These are phyloP conservation scores for Daldinia loculata DNA, from an alignment of 495 filamentous ascomycete genomes.

Conservation along the genomic window DNA sequence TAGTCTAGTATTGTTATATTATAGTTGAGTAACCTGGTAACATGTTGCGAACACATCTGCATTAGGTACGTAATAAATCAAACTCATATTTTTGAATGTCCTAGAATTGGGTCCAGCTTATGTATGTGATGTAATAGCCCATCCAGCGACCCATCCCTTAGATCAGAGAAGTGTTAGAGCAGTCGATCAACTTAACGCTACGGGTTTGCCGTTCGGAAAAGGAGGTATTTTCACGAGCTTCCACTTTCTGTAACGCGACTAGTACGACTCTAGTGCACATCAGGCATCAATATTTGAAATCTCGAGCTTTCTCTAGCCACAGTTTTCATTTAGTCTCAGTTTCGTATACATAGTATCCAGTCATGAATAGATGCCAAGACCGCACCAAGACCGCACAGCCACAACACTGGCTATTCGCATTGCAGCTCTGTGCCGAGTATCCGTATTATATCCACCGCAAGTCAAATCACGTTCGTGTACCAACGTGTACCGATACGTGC, in stretches of 20 bases:
- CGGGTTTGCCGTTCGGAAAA: background rate
- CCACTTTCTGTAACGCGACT: background rate
- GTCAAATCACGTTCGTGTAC: background rate
- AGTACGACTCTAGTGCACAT: background rate
- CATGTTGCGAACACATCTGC: too few species aligned
- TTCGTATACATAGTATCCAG: background rate
- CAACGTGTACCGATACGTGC: background rate
- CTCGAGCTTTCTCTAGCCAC: constrained; percentile 7
- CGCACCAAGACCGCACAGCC: constrained; percentile 9
- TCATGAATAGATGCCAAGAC: background rate
- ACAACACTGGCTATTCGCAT: background rate
- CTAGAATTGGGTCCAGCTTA: background rate
- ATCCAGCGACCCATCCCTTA: background rate
- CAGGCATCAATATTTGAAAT: background rate
- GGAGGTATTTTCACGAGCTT: background rate
- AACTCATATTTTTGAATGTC: background rate
- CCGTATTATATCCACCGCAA: constrained; percentile 11
- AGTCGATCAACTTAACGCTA: background rate
- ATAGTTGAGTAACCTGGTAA: too few species aligned
- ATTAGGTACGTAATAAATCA: background rate
- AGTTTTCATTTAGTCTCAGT: background rate
- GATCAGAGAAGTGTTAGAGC: background rate
- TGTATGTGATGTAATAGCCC: background rate
- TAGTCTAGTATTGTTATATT: background rate
- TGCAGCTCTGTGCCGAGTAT: constrained; percentile 16